phyloP scores from a whole-genome alignment of 2,329 filamentous ascomycete genomes.

The Conoideocrella luteorostrata region DNA sequence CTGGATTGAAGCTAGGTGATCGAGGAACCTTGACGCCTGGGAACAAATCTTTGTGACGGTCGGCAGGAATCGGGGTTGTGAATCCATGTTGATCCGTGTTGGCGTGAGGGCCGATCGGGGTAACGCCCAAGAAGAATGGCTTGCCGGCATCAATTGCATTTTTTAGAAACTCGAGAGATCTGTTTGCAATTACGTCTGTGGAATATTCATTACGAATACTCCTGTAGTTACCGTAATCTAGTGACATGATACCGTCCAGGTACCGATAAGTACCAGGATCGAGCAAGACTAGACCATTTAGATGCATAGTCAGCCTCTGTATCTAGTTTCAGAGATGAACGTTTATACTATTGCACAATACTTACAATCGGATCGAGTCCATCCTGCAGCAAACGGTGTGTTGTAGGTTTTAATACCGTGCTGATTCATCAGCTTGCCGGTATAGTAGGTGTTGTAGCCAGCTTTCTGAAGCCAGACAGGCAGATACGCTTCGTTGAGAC shows the following conservation, averaged over 20 bases:
- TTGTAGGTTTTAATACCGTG: slow-evolving; percentile 57
- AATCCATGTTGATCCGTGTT: slow-evolving; percentile 32
- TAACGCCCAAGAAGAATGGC: slow-evolving; percentile 63
- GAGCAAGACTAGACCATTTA: slow-evolving; percentile 28
- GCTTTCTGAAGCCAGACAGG: slow-evolving; percentile 64
- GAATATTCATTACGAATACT: slow-evolving; percentile 28
- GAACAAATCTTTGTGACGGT: slow-evolving; percentile 59
- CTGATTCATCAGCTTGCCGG: slow-evolving; percentile 65
- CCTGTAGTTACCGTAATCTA: slow-evolving; percentile 16
- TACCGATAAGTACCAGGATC: slow-evolving; percentile 35
- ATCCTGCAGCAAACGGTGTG: slow-evolving; percentile 49
- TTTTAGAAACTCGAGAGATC: slow-evolving; percentile 54
- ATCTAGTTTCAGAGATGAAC: slow-evolving; percentile 2
- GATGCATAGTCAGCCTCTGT: too few species aligned
- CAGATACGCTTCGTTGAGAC: slow-evolving; percentile 60
- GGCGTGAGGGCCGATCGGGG: slow-evolving; percentile 61
- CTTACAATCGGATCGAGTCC: slow-evolving; percentile 40
- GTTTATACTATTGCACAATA: neutral
- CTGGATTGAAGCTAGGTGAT: slow-evolving; percentile 60
- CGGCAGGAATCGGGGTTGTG: slow-evolving; percentile 48
- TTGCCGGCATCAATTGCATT: slow-evolving; percentile 46
- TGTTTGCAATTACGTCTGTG: slow-evolving; percentile 53
- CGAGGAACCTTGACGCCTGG: slow-evolving; percentile 52
- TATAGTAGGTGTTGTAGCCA: slow-evolving; percentile 67
- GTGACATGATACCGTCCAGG: slow-evolving; percentile 38